A percentile compares a stretch with the other conserved stretches of the same genome.
Evolutionary conservation across 139 green algal species (phyloP).

Genomic region (Micractinium conductrix): DNA sequence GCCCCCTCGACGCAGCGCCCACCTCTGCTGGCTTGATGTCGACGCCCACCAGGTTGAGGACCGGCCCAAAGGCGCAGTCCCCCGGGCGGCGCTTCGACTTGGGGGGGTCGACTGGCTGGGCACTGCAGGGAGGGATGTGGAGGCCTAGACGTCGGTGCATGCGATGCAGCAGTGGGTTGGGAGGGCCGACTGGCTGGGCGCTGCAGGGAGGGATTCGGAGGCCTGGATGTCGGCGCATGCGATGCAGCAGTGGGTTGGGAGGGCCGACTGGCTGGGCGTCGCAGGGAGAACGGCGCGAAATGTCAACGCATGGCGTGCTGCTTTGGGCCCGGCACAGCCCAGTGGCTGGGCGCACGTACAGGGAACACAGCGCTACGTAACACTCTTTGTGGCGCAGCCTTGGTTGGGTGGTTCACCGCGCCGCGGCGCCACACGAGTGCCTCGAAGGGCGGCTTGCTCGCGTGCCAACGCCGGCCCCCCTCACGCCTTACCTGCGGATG

Average conservation of each 20-base stretch:
- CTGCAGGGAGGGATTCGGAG: background rate
- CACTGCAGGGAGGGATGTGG: background rate
- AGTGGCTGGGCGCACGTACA: background rate
- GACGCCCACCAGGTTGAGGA: conserved; percentile 2
- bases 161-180: background rate
- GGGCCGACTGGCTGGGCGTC: background rate
- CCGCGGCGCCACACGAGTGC: too few species aligned
- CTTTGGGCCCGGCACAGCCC: too few species aligned
- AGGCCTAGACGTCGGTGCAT: background rate
- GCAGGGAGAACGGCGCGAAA: background rate
- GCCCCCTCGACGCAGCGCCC: background rate
- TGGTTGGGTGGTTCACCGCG: too few species aligned
- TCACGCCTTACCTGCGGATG: background rate
- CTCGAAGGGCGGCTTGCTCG: too few species aligned
- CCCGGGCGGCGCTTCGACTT: background rate
- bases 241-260: background rate
- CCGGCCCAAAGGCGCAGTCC: conserved; percentile 8
- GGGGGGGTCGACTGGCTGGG: background rate
- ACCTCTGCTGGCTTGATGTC: background rate
- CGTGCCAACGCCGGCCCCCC: too few species aligned
- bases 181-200: background rate
- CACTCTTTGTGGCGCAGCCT: background rate
- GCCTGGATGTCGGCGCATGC: background rate
- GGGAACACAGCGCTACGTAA: background rate
- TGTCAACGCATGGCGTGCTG: too few species aligned